A percentile compares a stretch with the other conserved stretches of the same genome.
These are phyloP conservation scores for Fusarium solani-melongenae DNA, from an alignment of 2,329 filamentous ascomycete species.

Conservation along the genomic window DNA sequence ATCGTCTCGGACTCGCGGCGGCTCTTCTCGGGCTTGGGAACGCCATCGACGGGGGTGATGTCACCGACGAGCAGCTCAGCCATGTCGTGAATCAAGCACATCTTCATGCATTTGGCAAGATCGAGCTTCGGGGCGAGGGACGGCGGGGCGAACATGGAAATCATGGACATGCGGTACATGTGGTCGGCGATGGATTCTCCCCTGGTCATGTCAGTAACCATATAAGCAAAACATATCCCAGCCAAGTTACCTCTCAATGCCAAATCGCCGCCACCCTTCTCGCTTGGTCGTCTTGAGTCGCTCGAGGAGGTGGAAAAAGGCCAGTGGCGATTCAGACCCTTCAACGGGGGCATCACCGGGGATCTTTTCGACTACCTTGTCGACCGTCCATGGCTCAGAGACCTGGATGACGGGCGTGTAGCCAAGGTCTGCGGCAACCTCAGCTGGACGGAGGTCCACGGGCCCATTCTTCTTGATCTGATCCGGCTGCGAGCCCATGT, in stretches of 20 bases:
- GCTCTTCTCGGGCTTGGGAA: slow-evolving; percentile 88
- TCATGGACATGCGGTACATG: slow-evolving; percentile 99
- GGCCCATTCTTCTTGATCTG: slow-evolving; percentile 30
- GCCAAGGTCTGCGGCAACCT: slow-evolving; percentile 44
- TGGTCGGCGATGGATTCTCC: slow-evolving; percentile 97
- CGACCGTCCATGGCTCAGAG: slow-evolving; percentile 64
- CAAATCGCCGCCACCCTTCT: slow-evolving; percentile 94
- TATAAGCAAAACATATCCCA: rapidly evolving
- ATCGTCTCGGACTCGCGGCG: slow-evolving; percentile 89
- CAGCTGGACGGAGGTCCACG: slow-evolving; percentile 29
- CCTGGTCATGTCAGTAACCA: slow-evolving; percentile 47
- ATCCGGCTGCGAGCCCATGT: slow-evolving; percentile 46
- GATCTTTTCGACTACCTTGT: slow-evolving; percentile 74
- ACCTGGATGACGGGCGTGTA: slow-evolving; percentile 53
- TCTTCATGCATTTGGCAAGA: slow-evolving; percentile 86
- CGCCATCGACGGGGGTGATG: slow-evolving; percentile 91
- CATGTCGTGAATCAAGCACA: slow-evolving; percentile 98
- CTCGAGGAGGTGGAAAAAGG: slow-evolving; percentile 95
- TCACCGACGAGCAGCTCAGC: slow-evolving; percentile 94
- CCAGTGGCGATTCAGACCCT: slow-evolving; percentile 77
- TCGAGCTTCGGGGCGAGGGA: slow-evolving; percentile 78
- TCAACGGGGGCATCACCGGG: slow-evolving; percentile 64
- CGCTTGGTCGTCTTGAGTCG: slow-evolving; percentile 96
- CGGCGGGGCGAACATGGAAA: slow-evolving; percentile 90
- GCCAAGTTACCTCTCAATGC: slow-evolving; percentile 67